These are phyloP conservation scores for Pneumocystis carinii DNA, from an alignment of 1,139 yeast genomes.

Conservation along the genomic window DNA sequence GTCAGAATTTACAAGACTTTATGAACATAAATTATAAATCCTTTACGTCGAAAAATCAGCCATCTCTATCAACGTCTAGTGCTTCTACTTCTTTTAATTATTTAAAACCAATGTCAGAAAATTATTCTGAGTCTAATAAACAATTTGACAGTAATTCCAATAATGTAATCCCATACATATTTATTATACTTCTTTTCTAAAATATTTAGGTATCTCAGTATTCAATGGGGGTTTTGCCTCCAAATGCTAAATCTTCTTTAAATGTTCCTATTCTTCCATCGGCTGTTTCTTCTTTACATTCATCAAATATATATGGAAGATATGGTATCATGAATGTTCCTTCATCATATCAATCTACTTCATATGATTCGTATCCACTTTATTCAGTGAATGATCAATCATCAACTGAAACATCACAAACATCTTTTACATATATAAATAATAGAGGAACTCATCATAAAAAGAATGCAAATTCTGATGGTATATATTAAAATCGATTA, in stretches of 20 bases:
- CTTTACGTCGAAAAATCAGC: background rate
- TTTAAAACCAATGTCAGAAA: background rate
- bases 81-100: background rate
- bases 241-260: background rate
- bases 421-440: background rate
- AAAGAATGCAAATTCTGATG: background rate
- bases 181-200: background rate
- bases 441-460: background rate
- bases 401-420: slow-evolving; percentile 2
- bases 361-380: slow-evolving; percentile 4
- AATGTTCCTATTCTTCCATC: background rate
- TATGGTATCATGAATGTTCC: background rate
- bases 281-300: background rate
- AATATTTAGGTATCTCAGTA: background rate
- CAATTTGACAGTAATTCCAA: background rate
- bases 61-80: background rate
- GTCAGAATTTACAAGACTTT: background rate
- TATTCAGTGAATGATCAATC: slow-evolving; percentile 1
- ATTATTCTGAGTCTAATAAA: background rate
- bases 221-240: background rate
- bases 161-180: background rate
- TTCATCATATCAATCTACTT: slow-evolving; percentile 3
- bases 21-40: background rate
- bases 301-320: background rate
- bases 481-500: background rate